Conservation (phyloP, 1,139 yeast species). For the Blastobotrys aristatus region DNA sequence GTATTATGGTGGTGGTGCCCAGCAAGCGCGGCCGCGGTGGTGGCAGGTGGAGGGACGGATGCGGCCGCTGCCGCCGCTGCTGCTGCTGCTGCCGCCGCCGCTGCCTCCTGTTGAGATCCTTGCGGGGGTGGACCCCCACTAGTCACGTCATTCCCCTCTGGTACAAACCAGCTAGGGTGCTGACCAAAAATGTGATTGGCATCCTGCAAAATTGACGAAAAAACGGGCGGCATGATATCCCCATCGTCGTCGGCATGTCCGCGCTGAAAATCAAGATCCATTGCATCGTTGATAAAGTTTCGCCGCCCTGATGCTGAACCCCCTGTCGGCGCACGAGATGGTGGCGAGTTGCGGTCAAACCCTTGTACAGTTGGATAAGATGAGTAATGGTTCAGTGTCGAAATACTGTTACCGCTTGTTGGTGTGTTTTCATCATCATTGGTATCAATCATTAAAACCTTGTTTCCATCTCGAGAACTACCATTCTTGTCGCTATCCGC, state of each 20-base stretch:
- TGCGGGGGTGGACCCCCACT: neutral
- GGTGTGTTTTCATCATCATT: neutral
- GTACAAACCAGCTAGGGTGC: neutral
- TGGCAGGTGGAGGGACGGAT: neutral
- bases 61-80: neutral
- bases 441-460: neutral
- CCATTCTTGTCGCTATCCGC: neutral
- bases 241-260: neutral
- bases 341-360: neutral
- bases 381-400: slow-evolving; percentile 1
- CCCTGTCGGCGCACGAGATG: too few relatives aligned
- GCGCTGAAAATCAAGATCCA: neutral
- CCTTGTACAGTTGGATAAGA: slow-evolving; percentile 6
- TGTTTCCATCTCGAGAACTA: too few relatives aligned
- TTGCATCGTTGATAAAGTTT: neutral
- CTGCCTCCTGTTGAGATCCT: neutral
- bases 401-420: neutral
- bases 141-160: neutral
- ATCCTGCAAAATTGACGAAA: neutral
- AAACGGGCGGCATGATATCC: neutral
- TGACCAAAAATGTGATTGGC: neutral
- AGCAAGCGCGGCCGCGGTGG: too few relatives aligned
- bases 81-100: neutral
- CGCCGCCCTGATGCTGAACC: neutral
- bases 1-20: too few relatives aligned